phyloP scores from a whole-genome alignment of 352 stramenopile genomes.

The Globisporangium yorkense region DNA sequence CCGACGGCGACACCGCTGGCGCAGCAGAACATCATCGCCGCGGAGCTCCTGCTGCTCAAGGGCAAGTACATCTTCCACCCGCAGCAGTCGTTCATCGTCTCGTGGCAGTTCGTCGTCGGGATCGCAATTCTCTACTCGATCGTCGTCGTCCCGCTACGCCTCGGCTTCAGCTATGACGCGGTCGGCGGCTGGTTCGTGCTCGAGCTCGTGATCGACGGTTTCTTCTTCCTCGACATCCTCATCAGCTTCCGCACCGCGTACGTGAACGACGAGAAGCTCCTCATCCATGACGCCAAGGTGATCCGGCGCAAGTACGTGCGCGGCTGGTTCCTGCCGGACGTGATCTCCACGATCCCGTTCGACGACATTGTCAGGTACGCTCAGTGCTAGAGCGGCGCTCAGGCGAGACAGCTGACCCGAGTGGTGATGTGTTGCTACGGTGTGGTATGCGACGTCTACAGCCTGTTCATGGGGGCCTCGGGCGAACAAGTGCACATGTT shows the following conservation, averaged over 20 bases:
- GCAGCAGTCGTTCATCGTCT: constrained; percentile 55
- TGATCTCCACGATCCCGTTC: constrained; percentile 75
- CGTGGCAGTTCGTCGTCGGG: constrained; percentile 72
- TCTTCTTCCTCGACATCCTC: constrained; percentile 85
- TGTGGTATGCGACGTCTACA: background rate
- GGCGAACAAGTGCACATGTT: constrained; percentile 41
- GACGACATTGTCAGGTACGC: constrained; percentile 56
- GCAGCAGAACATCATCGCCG: constrained; percentile 41
- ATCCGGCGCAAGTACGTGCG: constrained; percentile 64
- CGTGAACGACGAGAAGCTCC: constrained; percentile 62
- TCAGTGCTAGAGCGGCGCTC: background rate
- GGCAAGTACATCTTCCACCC: constrained; percentile 75
- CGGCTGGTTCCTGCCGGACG: constrained; percentile 69
- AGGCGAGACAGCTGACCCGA: no score
- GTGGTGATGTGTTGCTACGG: background rate
- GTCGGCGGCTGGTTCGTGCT: constrained; percentile 46
- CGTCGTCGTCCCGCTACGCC: constrained; percentile 80
- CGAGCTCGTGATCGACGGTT: constrained; percentile 73
- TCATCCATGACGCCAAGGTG: constrained; percentile 46
- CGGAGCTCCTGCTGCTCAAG: constrained; percentile 51
- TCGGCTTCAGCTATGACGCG: constrained; percentile 78
- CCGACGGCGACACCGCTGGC: constrained; percentile 30
- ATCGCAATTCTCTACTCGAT: constrained; percentile 86
- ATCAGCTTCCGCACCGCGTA: constrained; percentile 86
- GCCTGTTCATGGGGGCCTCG: constrained; percentile 22